A percentile compares a stretch with the other conserved stretches of the same genome.
Evolutionary conservation across 164 flowering plant species (phyloP).

Genomic region (Sedum album): DNA sequence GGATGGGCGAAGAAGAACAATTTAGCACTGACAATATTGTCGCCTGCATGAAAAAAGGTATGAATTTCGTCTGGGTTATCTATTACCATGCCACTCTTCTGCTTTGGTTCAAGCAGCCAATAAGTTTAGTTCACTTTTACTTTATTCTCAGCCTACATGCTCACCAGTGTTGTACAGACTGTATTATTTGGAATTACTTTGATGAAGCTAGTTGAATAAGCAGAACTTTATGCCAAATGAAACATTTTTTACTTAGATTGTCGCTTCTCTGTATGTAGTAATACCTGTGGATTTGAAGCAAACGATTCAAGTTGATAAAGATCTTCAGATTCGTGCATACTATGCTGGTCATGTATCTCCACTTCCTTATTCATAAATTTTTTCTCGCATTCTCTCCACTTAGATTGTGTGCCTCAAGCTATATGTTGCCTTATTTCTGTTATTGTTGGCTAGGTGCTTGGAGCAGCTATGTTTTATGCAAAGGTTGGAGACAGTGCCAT

Average conservation of each 20-base stretch:
- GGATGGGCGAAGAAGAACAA: slow-evolving; percentile 73
- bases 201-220: too few species aligned
- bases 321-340: slow-evolving; percentile 88
- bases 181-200: too few species aligned
- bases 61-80: not conserved
- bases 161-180: too few species aligned
- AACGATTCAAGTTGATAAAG: slow-evolving; percentile 78
- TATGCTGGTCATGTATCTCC: slow-evolving; percentile 93
- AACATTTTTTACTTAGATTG: not conserved
- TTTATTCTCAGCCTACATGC: too few species aligned
- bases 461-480: slow-evolving; percentile 97
- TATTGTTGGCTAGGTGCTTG: slow-evolving; percentile 52
- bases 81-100: not conserved
- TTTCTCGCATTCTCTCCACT: too few species aligned
- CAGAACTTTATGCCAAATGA: not conserved
- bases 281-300: slow-evolving; percentile 81
- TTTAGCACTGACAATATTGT: slow-evolving; percentile 54
- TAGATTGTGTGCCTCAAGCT: not conserved
- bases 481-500: slow-evolving; percentile 76
- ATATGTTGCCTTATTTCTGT: not conserved
- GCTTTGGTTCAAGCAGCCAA: too few species aligned
- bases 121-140: too few species aligned
- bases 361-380: not conserved
- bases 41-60: slow-evolving; percentile 93
- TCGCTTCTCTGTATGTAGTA: slow-evolving; percentile 31